Conservation (phyloP, 352 stramenopile genomes). For the Blastocystis sp. region DNA sequence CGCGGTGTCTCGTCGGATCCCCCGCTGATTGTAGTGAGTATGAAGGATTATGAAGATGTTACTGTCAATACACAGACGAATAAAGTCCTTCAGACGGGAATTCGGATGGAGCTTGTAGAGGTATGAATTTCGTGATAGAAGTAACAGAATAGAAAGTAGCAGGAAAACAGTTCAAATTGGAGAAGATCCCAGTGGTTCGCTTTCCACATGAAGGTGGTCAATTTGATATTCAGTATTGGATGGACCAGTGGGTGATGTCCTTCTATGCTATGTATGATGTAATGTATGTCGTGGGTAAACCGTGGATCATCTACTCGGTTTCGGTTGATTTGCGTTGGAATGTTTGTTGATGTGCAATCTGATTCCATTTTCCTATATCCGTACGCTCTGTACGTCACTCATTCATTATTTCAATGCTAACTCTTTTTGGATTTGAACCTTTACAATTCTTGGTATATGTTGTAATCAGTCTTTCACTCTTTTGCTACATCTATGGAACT, state of each 20-base stretch:
- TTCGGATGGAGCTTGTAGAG: conserved; percentile 40
- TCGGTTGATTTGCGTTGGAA: conserved; percentile 27
- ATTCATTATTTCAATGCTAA: not conserved
- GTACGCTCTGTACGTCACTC: not conserved
- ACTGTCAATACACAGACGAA: not conserved
- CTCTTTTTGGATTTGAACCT: not conserved
- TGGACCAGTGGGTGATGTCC: conserved; percentile 47
- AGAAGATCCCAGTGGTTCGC: not conserved
- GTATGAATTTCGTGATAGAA: not conserved
- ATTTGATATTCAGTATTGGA: conserved; percentile 56
- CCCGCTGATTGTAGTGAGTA: conserved; percentile 10
- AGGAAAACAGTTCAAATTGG: conserved; percentile 25
- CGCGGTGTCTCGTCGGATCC: not conserved
- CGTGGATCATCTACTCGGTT: conserved; percentile 52
- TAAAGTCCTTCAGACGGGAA: not conserved
- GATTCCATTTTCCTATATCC: not conserved
- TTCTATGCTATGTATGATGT: conserved; percentile 61
- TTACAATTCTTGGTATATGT: not conserved
- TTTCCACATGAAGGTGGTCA: conserved; percentile 20
- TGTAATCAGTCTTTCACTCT: not conserved
- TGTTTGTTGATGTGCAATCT: not conserved
- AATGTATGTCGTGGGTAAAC: conserved; percentile 32
- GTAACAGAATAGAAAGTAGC: conserved; percentile 22
- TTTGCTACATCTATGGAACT: conserved; percentile 17
- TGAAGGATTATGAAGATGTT: conserved; percentile 58